A percentile compares a stretch with the other conserved stretches of the same genome.
These are phyloP conservation scores for Zymoseptoria ardabiliae DNA, from an alignment of 2,329 filamentous ascomycete genomes.

Conservation along the genomic window DNA sequence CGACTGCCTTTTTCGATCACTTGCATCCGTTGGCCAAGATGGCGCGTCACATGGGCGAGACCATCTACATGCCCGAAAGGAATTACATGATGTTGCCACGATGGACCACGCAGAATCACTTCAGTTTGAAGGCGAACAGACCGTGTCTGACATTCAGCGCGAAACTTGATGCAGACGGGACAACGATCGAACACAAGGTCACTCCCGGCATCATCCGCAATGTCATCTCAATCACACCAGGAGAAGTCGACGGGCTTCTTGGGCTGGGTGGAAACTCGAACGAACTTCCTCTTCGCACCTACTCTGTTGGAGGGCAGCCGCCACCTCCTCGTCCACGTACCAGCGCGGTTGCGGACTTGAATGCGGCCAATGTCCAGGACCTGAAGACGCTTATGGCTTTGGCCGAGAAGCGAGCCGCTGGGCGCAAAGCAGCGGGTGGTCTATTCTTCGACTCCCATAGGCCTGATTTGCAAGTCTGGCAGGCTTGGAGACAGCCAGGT, in stretches of 20 bases:
- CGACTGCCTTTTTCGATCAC: slow-evolving; percentile 60
- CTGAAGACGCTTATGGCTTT: slow-evolving; percentile 32
- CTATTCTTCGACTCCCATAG: slow-evolving; percentile 28
- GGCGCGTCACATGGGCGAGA: slow-evolving; percentile 52
- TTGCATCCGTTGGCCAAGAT: slow-evolving; percentile 52
- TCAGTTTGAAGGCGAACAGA: slow-evolving; percentile 48
- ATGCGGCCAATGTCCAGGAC: slow-evolving; percentile 25
- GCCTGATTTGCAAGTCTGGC: slow-evolving; percentile 32
- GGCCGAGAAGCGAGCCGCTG: slow-evolving; percentile 26
- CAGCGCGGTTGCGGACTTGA: slow-evolving; percentile 17
- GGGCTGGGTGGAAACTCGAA: slow-evolving; percentile 6
- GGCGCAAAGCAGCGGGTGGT: slow-evolving; percentile 33
- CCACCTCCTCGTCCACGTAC: slow-evolving; percentile 13
- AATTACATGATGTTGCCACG: slow-evolving; percentile 51
- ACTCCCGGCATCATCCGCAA: slow-evolving; percentile 48
- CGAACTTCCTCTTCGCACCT: slow-evolving; percentile 5
- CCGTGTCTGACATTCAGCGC: slow-evolving; percentile 56
- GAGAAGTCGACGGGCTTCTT: slow-evolving; percentile 24
- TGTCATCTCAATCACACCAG: slow-evolving; percentile 46
- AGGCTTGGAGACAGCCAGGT: slow-evolving; percentile 25
- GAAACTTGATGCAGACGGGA: slow-evolving; percentile 44
- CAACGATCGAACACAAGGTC: slow-evolving; percentile 49
- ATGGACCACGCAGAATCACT: slow-evolving; percentile 41
- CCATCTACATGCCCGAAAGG: slow-evolving; percentile 51
- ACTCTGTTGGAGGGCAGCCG: slow-evolving; percentile 30